Conservation (phyloP, 78 protist genomes). For the Dictyostelium citrinum region DNA sequence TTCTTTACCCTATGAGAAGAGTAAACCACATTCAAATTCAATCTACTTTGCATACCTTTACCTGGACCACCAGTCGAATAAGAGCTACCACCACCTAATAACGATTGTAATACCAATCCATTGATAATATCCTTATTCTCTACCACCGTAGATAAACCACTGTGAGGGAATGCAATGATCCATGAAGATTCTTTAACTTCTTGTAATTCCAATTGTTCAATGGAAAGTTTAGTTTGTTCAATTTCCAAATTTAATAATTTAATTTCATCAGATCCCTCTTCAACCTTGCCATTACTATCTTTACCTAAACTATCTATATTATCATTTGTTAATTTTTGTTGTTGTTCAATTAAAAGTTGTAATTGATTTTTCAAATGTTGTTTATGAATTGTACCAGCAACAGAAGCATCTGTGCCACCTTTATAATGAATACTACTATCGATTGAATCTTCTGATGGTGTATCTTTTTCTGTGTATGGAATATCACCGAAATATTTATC, state of each 20-base stretch:
- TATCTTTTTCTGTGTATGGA: not conserved
- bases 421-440: not conserved
- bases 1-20: not conserved
- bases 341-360: not conserved
- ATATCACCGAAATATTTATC: conserved; percentile 22
- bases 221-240: not conserved
- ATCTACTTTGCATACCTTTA: conserved; percentile 73
- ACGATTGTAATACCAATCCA: conserved; percentile 35
- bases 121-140: conserved; percentile 10
- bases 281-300: not conserved
- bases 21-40: conserved; percentile 32
- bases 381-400: not conserved
- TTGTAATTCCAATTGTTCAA: not conserved
- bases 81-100: conserved; percentile 74
- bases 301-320: not conserved
- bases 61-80: conserved; percentile 82
- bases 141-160: not conserved
- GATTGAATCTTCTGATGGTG: not conserved
- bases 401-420: not conserved
- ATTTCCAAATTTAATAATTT: not conserved
- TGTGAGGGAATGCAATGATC: conserved; percentile 11
- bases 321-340: not conserved
- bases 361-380: not conserved
- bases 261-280: not conserved
- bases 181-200: not conserved